These are phyloP conservation scores for Fusarium domesticum DNA, from an alignment of 2,329 filamentous ascomycete genomes.

Conservation along the genomic window DNA sequence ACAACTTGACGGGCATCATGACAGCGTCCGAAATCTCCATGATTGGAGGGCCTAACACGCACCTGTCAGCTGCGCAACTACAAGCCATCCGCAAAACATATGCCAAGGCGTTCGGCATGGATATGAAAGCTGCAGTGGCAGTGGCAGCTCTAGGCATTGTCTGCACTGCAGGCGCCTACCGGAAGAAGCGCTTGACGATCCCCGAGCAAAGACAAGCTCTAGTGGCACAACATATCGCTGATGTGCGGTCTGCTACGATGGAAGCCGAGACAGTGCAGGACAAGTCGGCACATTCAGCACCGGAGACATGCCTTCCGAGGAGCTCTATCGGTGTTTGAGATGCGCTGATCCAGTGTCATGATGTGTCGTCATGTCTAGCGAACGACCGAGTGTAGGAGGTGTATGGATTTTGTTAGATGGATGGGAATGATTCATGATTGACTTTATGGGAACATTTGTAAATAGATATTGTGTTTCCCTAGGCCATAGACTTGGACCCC, in stretches of 20 bases:
- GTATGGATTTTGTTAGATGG: no score
- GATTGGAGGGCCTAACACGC: constrained; percentile 19
- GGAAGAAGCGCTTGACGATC: constrained; percentile 22
- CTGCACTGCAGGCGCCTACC: constrained; percentile 40
- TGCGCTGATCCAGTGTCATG: no score
- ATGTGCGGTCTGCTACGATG: neutral
- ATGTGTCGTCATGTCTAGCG: no score
- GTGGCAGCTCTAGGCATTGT: constrained; percentile 42
- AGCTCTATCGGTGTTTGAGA: no score
- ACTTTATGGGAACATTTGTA: no score
- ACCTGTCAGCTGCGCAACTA: constrained; percentile 30
- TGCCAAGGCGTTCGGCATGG: constrained; percentile 42
- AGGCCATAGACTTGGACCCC: no score
- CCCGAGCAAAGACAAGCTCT: constrained; percentile 20
- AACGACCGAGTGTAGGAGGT: no score
- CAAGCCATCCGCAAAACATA: constrained; percentile 39
- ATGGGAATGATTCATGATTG: no score
- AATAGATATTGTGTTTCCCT: no score
- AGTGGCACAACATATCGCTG: constrained; percentile 15
- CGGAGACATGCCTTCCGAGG: no score
- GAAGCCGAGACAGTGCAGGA: neutral
- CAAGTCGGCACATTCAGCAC: no score
- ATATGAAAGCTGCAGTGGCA: constrained; percentile 46
- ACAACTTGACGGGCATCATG: constrained; percentile 30
- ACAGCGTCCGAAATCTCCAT: constrained; percentile 29